Conservation (phyloP, 2,329 filamentous ascomycete species). For the Hysterium pulicare region DNA sequence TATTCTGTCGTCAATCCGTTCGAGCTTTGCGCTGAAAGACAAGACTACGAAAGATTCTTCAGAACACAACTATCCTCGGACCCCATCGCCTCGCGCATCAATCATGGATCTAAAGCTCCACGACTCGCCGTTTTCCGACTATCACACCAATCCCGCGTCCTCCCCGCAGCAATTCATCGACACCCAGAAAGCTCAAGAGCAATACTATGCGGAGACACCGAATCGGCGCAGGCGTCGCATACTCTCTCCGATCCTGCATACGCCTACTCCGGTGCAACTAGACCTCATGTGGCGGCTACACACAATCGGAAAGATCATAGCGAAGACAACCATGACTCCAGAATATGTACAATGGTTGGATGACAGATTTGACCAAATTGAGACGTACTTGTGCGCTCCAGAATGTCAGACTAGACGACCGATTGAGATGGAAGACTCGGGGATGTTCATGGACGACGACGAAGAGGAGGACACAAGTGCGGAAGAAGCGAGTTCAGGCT, state of each 20-base stretch:
- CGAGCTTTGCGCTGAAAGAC: too few species aligned
- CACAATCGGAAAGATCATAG: constrained; percentile 33
- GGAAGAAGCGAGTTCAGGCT: background rate
- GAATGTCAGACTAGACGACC: constrained; percentile 21
- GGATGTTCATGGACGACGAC: constrained; percentile 30
- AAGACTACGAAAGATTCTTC: too few species aligned
- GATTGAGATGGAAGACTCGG: constrained; percentile 27
- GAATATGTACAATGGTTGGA: constrained; percentile 7
- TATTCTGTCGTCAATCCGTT: too few species aligned
- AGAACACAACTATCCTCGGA: background rate
- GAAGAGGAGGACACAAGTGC: constrained; percentile 12
- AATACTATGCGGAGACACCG: too few species aligned
- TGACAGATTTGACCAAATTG: constrained; percentile 28
- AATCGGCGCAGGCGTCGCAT: too few species aligned
- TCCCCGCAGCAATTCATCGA: constrained; percentile 14
- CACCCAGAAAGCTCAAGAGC: too few species aligned
- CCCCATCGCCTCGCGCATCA: background rate
- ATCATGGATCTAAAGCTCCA: constrained; percentile 9
- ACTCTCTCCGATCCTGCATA: too few species aligned
- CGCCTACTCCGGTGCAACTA: constrained; percentile 2
- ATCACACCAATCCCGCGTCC: constrained; percentile 37
- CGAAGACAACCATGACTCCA: constrained; percentile 19
- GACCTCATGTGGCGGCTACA: constrained; percentile 34
- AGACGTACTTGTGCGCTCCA: constrained; percentile 24
- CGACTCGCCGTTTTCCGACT: constrained; percentile 41